Percentiles rank a stretch among this genome's conserved stretches.
These are phyloP conservation scores for Alternaria sp. DNA, from an alignment of 2,329 filamentous ascomycete species.

Conservation along the genomic window DNA sequence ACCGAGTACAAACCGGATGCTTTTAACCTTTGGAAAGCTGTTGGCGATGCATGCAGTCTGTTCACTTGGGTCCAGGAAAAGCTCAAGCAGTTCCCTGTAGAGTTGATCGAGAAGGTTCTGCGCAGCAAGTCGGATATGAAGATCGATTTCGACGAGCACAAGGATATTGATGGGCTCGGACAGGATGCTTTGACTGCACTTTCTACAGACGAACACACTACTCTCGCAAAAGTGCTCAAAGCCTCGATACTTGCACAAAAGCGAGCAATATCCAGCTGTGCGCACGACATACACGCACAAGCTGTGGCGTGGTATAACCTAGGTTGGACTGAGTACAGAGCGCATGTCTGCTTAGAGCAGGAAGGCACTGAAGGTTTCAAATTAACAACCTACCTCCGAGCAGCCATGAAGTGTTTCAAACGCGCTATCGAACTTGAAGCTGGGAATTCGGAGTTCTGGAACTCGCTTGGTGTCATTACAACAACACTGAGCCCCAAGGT, in stretches of 20 bases:
- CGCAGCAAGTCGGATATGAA: slow-evolving; percentile 59
- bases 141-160: slow-evolving; percentile 65
- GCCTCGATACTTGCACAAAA: slow-evolving; percentile 87
- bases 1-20: slow-evolving; percentile 70
- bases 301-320: slow-evolving; percentile 98
- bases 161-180: slow-evolving; percentile 73
- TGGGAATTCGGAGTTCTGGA: slow-evolving; percentile 96
- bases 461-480: slow-evolving; percentile 90
- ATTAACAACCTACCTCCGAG: slow-evolving; percentile 76
- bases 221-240: slow-evolving; percentile 68
- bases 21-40: slow-evolving; percentile 95
- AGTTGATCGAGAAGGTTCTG: slow-evolving; percentile 68
- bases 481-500: slow-evolving; percentile 86
- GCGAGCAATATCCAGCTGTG: slow-evolving; percentile 77
- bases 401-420: slow-evolving; percentile 91
- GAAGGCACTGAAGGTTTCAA: slow-evolving; percentile 32
- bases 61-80: slow-evolving; percentile 82
- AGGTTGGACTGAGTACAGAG: slow-evolving; percentile 90
- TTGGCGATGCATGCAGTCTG: slow-evolving; percentile 87
- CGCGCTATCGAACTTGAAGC: slow-evolving; percentile 94
- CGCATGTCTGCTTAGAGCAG: slow-evolving; percentile 72
- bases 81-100: slow-evolving; percentile 68
- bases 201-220: slow-evolving; percentile 21
- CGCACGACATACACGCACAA: slow-evolving; percentile 82
- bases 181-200: slow-evolving; percentile 46